Base-by-base conservation (phyloP, 2,329 filamentous ascomycete species). In the Intubia oerlemansii region DNA sequence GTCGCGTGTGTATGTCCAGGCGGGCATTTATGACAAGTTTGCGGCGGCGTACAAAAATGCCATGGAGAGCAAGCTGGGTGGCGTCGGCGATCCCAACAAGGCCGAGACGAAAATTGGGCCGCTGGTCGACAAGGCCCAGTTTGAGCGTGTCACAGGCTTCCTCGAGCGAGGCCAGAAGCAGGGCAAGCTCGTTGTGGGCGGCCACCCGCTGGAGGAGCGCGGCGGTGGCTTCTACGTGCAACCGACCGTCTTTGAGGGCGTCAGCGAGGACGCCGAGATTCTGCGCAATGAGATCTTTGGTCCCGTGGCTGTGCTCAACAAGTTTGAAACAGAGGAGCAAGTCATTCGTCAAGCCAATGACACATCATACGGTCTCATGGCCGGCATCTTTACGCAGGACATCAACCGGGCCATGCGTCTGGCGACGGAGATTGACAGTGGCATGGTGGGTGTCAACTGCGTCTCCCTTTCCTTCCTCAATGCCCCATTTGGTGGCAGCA, bases 401-500 rank as follows among this genome's bases (percentile, higher is more conserved):
- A 64, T 78, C 39, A 62, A 63, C 40, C 62, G 61, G 38, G 72
- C 67, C 4, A 60, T 66, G 42, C 54, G 61, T 1, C 47, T 66
- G 3, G 52, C 57, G 3, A 49, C 55, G 3, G 52, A 56, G 26
- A 53, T 79, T 25, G 68, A 77, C 45, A 61, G 66, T 10, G 73
- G 73, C 17, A 75, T 74, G 60, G 70, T 78, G 4, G 74, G 70
- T 53, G 63, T 78, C 42, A 78, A 78, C 37, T 50, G 47, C 25
- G 42, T 53, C 27, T 49, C 44, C 31, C 36, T 50, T 12, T 41
- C 45, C 32, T 51, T 53, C 32, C 38, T 54, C 23, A 44, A 32
- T 5, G 45, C 49, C 4, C 59, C 60, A 0, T 63, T 64, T 37
- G 58, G 59, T 17, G 59, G 60, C 7, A 50, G 38, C 28, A 64